These are phyloP conservation scores for Staphylotrichum tortipilum DNA, from an alignment of 495 filamentous ascomycete species.

Conservation along the genomic window DNA sequence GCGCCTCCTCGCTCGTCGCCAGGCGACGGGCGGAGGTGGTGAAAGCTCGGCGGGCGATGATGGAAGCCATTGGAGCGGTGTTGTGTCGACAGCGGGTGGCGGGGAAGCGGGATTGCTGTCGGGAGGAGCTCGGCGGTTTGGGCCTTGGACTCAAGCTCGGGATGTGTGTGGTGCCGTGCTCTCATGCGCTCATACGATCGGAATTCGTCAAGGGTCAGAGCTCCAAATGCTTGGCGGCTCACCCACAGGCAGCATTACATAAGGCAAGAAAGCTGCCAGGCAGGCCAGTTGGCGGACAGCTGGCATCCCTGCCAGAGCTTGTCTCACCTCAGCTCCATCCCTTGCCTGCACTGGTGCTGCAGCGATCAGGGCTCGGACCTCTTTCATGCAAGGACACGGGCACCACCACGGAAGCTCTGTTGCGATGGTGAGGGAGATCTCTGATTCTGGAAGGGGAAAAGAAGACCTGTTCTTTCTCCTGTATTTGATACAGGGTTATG, in stretches of 20 bases:
- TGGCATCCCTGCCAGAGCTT: neutral
- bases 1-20: constrained; percentile 30
- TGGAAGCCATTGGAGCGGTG: constrained; percentile 35
- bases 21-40: constrained; percentile 38
- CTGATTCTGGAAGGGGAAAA: too few relatives aligned
- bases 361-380: too few relatives aligned
- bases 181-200: constrained; percentile 20
- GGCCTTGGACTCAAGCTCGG: constrained; percentile 10
- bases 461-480: too few relatives aligned
- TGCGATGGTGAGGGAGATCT: too few relatives aligned
- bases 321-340: neutral
- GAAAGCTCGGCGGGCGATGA: constrained; percentile 41
- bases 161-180: neutral
- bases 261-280: neutral
- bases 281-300: neutral
- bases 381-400: too few relatives aligned
- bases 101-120: constrained; percentile 8
- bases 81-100: neutral
- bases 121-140: constrained; percentile 9
- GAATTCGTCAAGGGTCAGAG: constrained; percentile 13
- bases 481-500: too few relatives aligned
- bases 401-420: too few relatives aligned
- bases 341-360: neutral
- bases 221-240: constrained; percentile 10
- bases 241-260: constrained; percentile 7